Conservation (phyloP, 495 filamentous ascomycete genomes). For the Aspergillus egyptiacus region DNA sequence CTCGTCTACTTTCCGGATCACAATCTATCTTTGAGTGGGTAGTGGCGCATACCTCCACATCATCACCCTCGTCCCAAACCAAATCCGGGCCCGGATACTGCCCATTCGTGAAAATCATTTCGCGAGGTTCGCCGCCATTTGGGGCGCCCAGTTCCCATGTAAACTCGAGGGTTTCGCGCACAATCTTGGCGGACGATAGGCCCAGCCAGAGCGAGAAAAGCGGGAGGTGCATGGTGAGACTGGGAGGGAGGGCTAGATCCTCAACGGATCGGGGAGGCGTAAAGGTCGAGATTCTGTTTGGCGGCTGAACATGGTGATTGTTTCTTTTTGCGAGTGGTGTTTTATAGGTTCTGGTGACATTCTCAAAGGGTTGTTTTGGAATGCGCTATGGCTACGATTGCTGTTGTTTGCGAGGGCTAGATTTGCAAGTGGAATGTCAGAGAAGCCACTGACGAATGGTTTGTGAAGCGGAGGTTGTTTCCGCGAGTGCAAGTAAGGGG, state of each 20-base stretch:
- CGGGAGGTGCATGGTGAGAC: not conserved
- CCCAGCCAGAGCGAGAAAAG: constrained; percentile 7
- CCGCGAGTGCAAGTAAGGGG: too few relatives aligned
- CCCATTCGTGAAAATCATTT: constrained; percentile 50
- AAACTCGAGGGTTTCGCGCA: constrained; percentile 6
- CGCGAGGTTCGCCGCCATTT: constrained; percentile 15
- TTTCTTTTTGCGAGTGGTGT: too few relatives aligned
- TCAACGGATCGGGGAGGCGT: not conserved
- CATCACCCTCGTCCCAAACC: constrained; percentile 50
- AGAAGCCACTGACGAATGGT: too few relatives aligned
- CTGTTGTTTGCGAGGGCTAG: too few relatives aligned
- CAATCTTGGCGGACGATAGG: constrained; percentile 26
- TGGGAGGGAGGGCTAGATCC: not conserved
- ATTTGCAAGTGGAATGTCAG: not conserved
- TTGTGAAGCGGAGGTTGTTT: too few relatives aligned
- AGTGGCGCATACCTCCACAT: constrained; percentile 50
- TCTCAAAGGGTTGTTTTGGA: not conserved
- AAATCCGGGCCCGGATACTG: constrained; percentile 50
- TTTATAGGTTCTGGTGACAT: too few relatives aligned
- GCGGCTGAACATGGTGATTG: not conserved
- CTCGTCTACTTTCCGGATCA: too few relatives aligned
- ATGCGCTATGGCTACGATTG: too few relatives aligned
- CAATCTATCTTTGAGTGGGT: too few relatives aligned
- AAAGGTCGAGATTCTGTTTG: not conserved
- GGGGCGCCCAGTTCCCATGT: constrained; percentile 13